Evolutionary conservation across 345 rosid species (phyloP).

Genomic region (Rubroshorea leprosula): DNA sequence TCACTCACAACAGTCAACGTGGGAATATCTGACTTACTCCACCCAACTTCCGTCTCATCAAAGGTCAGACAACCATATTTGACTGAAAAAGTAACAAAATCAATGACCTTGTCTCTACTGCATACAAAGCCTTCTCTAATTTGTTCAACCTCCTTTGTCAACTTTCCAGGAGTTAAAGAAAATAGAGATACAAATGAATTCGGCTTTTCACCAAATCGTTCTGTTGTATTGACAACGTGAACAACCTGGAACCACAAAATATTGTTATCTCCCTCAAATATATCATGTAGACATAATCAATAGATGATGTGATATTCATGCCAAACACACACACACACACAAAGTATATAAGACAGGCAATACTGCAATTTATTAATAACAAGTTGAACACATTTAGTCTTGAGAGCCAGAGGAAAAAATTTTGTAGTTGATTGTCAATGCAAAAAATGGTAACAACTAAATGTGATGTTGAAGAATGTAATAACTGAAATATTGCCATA

Average conservation of each 20-base stretch:
- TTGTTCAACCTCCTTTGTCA: conserved; percentile 59
- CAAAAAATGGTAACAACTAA: too few species aligned
- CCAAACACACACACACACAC: too few species aligned
- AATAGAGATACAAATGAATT: conserved; percentile 54
- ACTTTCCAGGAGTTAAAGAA: conserved; percentile 84
- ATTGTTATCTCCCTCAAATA: conserved; percentile 8
- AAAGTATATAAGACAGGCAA: too few species aligned
- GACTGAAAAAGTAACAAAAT: conserved; percentile 66
- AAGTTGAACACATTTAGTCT: too few species aligned
- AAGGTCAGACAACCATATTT: conserved; percentile 68
- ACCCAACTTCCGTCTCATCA: conserved; percentile 52
- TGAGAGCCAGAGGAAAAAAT: too few species aligned
- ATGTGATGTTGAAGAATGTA: too few species aligned
- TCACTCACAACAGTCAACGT: conserved; percentile 41
- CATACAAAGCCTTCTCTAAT: conserved; percentile 70
- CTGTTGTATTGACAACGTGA: conserved; percentile 79
- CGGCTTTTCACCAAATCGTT: conserved; percentile 38
- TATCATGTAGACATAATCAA: neutral
- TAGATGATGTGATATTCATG: too few species aligned
- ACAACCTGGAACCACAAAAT: conserved; percentile 53
- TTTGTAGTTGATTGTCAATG: too few species aligned
- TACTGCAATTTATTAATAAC: too few species aligned
- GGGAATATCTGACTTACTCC: conserved; percentile 68
- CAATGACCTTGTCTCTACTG: conserved; percentile 62
- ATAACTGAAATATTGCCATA: neutral